These are phyloP conservation scores for Geotrichum candidum DNA, from an alignment of 1,139 yeast genomes.

Conservation along the genomic window DNA sequence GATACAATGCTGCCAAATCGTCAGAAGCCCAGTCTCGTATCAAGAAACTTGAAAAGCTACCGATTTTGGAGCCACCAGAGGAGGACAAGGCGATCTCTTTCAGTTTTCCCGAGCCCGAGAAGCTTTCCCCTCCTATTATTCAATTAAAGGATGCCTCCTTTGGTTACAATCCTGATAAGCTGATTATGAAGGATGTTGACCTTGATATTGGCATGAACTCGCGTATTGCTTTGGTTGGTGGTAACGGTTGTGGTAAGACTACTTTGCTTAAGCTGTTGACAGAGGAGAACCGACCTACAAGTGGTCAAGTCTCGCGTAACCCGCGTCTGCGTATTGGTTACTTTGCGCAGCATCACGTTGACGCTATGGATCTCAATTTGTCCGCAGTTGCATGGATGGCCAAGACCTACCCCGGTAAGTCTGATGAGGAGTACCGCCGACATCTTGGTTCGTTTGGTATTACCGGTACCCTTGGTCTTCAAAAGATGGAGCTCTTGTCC, in stretches of 20 bases:
- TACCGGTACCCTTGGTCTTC: constrained; percentile 88
- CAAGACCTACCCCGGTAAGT: constrained; percentile 79
- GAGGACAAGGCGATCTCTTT: constrained; percentile 81
- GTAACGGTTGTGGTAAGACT: constrained; percentile 98
- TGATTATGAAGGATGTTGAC: constrained; percentile 68
- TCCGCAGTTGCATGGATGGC: constrained; percentile 97
- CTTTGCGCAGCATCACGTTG: constrained; percentile 99
- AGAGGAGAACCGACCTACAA: constrained; percentile 65
- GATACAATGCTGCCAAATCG: constrained; percentile 96
- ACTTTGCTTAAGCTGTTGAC: constrained; percentile 80
- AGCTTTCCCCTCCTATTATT: constrained; percentile 85
- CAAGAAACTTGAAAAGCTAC: constrained; percentile 90
- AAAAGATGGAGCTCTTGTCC: constrained; percentile 80
- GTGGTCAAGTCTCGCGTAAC: constrained; percentile 72
- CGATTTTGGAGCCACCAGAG: constrained; percentile 88
- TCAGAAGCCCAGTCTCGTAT: constrained; percentile 97
- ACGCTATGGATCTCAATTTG: constrained; percentile 84
- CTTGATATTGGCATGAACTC: constrained; percentile 90
- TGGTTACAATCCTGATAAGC: constrained; percentile 65
- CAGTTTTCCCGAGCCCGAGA: constrained; percentile 93
- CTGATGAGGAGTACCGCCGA: constrained; percentile 95
- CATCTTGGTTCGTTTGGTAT: constrained; percentile 96
- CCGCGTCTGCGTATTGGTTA: constrained; percentile 90
- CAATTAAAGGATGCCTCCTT: constrained; percentile 83
- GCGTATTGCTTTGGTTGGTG: constrained; percentile 94